Conservation (phyloP, 2,329 filamentous ascomycete species). For the Sporothrix brasiliensis region DNA sequence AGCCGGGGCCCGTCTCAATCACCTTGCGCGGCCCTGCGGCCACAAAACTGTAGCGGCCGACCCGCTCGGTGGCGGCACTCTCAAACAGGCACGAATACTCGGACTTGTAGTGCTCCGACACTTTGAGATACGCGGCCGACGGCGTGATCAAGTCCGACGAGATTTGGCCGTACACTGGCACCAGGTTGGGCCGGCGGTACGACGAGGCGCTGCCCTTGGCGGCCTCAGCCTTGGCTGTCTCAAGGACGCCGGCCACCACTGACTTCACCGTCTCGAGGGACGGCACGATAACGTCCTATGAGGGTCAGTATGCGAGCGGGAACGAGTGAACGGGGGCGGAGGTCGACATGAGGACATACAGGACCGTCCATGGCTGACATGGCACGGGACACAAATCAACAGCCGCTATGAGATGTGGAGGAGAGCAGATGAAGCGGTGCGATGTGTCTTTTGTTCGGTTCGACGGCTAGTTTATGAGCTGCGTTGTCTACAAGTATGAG, state of each 20-base stretch:
- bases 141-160: constrained; percentile 87
- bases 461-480: background rate
- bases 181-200: constrained; percentile 35
- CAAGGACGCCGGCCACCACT: constrained; percentile 33
- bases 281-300: constrained; percentile 38
- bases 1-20: constrained; percentile 82
- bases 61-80: constrained; percentile 85
- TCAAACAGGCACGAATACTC: constrained; percentile 85
- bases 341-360: constrained; percentile 21
- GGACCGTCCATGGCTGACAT: constrained; percentile 34
- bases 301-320: background rate
- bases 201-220: constrained; percentile 31
- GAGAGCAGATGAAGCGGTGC: background rate
- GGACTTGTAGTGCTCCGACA: constrained; percentile 73
- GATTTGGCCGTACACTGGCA: constrained; percentile 39
- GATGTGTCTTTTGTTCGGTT: background rate
- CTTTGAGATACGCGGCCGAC: constrained; percentile 91
- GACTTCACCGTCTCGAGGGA: constrained; percentile 38
- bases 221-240: constrained; percentile 30
- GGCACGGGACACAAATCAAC: background rate
- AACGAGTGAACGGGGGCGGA: background rate
- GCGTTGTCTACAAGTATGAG: background rate
- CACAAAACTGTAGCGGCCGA: constrained; percentile 94
- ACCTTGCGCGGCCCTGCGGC: constrained; percentile 73
- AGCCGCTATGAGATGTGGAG: background rate